Base-by-base conservation (phyloP, 2,329 filamentous ascomycete genomes). In the Trichoderma guizhouense region DNA sequence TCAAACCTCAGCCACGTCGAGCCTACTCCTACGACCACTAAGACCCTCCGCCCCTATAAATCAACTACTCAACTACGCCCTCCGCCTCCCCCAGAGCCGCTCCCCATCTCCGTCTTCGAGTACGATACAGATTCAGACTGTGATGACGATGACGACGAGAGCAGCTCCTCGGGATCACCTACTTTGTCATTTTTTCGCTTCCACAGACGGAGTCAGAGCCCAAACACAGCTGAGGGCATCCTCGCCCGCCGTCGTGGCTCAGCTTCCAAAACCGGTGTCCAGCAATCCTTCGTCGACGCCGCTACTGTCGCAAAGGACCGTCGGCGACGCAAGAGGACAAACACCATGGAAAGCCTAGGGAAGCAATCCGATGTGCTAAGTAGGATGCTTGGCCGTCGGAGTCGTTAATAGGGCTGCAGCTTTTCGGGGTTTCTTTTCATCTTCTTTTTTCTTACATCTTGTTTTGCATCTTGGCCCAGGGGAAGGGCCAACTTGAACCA, bases 101-200 rank as follows among this genome's bases (percentile, higher is more conserved):
- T 82, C 53, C 76, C 76, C 14, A 74, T 75, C n/a, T 87, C 85
- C 2, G 82, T 87, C 28, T 87, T 87, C 73, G 86, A 87, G 57
- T 75, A 81, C 15, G 85, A 87, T 75, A 83, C 83, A 5, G 85
- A 87, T 72, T 78, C 77, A 15, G 84, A 85, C 60, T 77, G 76
- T 7, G 78, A 79, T 7, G 73, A 72, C 1, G 74, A 75, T n/a
- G 78, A 77, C n/a, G 24, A 24, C 21, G 21, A 28, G 15, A 39
- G 77, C 76, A 28, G 36, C 12, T 32, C 61, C 26, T 21, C 65
- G 18, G 51, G 34, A 11, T 71, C 71, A 36, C 73, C 71, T 3
- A 72, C 74, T n/a, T 79, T 81, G 5, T 79, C 84, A 21, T 84
- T 86, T 68, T 84, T 84, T 60, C 82, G 83, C 21, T 82, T 87